Evolutionary conservation across 2,329 filamentous ascomycete species (phyloP).

Genomic region (Pestalotiopsis sp.): DNA sequence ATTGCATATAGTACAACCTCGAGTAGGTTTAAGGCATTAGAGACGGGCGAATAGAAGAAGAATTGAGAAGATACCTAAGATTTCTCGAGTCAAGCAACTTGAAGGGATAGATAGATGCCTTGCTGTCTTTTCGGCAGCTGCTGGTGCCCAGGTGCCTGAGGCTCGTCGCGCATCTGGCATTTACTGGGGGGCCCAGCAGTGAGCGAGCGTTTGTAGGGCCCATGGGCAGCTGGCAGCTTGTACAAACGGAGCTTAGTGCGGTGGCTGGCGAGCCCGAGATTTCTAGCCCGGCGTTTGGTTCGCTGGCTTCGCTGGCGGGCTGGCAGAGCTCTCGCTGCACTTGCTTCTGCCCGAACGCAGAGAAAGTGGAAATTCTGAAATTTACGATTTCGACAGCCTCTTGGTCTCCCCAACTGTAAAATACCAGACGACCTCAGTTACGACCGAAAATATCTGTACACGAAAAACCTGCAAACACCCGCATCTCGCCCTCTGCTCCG

Average conservation of each 20-base stretch:
- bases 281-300: background rate
- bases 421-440: background rate
- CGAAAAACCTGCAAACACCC: background rate
- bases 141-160: too few species aligned
- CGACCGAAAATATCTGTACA: background rate
- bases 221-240: background rate
- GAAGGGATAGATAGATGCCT: background rate
- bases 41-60: background rate
- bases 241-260: background rate
- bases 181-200: background rate
- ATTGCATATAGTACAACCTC: too few species aligned
- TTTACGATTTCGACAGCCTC: slow-evolving; percentile 10
- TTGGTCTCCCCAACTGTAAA: background rate
- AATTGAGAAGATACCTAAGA: background rate
- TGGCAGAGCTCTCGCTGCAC: background rate
- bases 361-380: slow-evolving; percentile 11
- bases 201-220: background rate
- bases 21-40: background rate
- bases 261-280: background rate
- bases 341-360: background rate
- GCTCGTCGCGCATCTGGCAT: too few species aligned
- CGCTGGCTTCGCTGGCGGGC: background rate
- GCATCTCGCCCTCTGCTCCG: background rate
- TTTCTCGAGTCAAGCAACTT: background rate
- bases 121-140: too few species aligned